These are phyloP conservation scores for Ascoidea asiatica DNA, from an alignment of 805 yeast genomes.

Conservation along the genomic window DNA sequence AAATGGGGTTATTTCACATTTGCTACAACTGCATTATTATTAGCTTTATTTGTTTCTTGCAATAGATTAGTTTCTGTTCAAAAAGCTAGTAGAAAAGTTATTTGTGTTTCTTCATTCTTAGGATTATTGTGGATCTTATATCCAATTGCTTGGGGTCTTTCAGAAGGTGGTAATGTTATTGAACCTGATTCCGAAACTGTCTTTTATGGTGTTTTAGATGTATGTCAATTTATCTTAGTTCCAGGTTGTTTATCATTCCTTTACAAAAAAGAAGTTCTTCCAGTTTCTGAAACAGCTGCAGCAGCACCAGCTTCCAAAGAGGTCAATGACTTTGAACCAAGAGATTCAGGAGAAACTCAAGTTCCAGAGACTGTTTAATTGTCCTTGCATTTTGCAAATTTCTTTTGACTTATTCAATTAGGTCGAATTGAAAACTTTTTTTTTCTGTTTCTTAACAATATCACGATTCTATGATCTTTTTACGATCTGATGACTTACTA, in stretches of 20 bases:
- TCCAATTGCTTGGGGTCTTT: constrained; percentile 37
- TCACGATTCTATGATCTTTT: too few species aligned
- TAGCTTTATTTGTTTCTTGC: background rate
- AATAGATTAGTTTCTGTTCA: background rate
- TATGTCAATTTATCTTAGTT: constrained; percentile 24
- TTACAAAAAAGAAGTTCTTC: constrained; percentile 1
- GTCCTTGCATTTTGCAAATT: too few species aligned
- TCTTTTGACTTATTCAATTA: too few species aligned
- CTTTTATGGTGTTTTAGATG: constrained; percentile 46
- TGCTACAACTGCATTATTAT: constrained; percentile 2
- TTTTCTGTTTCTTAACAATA: too few species aligned
- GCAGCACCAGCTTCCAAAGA: constrained; percentile 14
- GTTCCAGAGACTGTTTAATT: too few species aligned
- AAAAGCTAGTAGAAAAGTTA: background rate
- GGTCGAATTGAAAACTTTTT: too few species aligned
- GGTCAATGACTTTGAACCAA: constrained; percentile 11
- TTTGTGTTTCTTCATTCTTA: background rate
- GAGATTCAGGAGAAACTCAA: constrained; percentile 34
- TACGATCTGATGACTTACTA: too few species aligned
- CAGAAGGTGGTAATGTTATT: constrained; percentile 52
- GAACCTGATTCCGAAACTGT: constrained; percentile 45
- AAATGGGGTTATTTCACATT: constrained; percentile 40
- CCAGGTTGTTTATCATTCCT: constrained; percentile 14
- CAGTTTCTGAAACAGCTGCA: constrained; percentile 7
- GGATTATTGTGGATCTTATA: constrained; percentile 32